These are phyloP conservation scores for Mortierella sp. DNA, from an alignment of 371 early-diverging fungal species.

Conservation along the genomic window DNA sequence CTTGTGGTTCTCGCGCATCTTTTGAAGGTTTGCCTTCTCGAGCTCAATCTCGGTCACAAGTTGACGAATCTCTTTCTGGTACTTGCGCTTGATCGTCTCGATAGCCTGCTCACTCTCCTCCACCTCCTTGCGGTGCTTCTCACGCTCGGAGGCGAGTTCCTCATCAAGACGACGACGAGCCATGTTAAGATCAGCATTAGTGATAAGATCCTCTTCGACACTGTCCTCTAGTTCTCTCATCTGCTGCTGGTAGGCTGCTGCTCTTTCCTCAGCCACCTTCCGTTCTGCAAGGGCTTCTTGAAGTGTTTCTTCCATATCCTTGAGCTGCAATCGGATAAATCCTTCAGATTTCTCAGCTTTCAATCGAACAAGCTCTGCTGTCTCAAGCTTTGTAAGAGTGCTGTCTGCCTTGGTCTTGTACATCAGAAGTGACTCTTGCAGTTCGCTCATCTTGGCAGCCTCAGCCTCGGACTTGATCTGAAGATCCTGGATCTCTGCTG, in stretches of 20 bases:
- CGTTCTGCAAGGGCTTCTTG: conserved; percentile 68
- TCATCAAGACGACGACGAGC: conserved; percentile 79
- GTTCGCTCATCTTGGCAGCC: conserved; percentile 62
- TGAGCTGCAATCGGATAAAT: conserved; percentile 62
- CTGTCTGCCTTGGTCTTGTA: conserved; percentile 71
- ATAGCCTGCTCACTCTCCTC: conserved; percentile 77
- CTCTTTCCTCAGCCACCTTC: conserved; percentile 70
- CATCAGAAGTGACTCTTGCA: conserved; percentile 65
- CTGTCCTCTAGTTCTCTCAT: conserved; percentile 75
- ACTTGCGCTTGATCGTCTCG: conserved; percentile 74
- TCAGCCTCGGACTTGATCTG: conserved; percentile 59
- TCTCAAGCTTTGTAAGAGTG: conserved; percentile 67
- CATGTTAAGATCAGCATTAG: conserved; percentile 70
- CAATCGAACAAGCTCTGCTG: conserved; percentile 68
- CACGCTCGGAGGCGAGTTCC: conserved; percentile 74
- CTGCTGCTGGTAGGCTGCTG: conserved; percentile 70
- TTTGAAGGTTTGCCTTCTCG: conserved; percentile 71
- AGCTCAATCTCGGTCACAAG: conserved; percentile 81
- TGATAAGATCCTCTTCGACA: conserved; percentile 75
- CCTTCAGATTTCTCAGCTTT: conserved; percentile 76
- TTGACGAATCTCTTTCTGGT: conserved; percentile 82
- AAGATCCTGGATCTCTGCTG: conserved; percentile 58
- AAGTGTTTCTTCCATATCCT: conserved; percentile 74
- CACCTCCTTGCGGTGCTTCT: conserved; percentile 76
- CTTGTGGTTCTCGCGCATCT: conserved; percentile 73